Conservation (phyloP, 2,329 filamentous ascomycete genomes). For the Colletotrichum lindemuthianum region DNA sequence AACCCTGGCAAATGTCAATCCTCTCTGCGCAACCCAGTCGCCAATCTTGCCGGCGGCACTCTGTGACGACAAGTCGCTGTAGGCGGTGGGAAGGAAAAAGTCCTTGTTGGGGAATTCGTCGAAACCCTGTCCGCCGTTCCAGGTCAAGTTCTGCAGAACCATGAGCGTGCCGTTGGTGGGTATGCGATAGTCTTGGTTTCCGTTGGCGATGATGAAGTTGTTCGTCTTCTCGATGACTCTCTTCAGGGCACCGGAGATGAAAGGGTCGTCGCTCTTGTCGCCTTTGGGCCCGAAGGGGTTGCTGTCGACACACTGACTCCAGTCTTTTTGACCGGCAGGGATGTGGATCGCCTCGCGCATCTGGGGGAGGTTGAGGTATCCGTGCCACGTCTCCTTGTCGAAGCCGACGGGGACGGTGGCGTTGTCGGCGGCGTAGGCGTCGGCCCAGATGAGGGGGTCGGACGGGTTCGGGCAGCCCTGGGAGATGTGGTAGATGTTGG, state of each 20-base stretch:
- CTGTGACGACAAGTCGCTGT: slow-evolving; percentile 20
- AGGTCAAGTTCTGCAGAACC: slow-evolving; percentile 84
- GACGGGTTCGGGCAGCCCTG: slow-evolving; percentile 77
- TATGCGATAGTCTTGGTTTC: slow-evolving; percentile 74
- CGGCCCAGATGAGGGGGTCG: slow-evolving; percentile 76
- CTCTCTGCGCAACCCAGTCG: slow-evolving; percentile 23
- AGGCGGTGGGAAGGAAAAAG: slow-evolving; percentile 69
- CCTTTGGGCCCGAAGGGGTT: slow-evolving; percentile 48
- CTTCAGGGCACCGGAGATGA: slow-evolving; percentile 67
- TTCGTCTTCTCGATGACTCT: slow-evolving; percentile 78
- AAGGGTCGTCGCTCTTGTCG: slow-evolving; percentile 57
- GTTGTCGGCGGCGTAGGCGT: slow-evolving; percentile 59
- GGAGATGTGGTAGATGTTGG: slow-evolving; percentile 79
- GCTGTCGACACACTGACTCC: slow-evolving; percentile 55
- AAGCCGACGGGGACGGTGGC: slow-evolving; percentile 61
- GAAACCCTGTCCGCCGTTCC: slow-evolving; percentile 78
- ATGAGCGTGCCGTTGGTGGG: slow-evolving; percentile 76
- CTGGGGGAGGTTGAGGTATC: slow-evolving; percentile 78
- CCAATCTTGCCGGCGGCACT: slow-evolving; percentile 23
- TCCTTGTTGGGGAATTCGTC: slow-evolving; percentile 66
- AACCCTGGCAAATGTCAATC: slow-evolving; percentile 17
- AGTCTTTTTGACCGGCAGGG: slow-evolving; percentile 49
- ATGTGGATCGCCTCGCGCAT: slow-evolving; percentile 78
- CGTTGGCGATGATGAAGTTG: slow-evolving; percentile 79
- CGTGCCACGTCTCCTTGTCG: slow-evolving; percentile 63